phyloP scores from a whole-genome alignment of 2,329 filamentous ascomycete genomes.

The Cercospora brassicicola region DNA sequence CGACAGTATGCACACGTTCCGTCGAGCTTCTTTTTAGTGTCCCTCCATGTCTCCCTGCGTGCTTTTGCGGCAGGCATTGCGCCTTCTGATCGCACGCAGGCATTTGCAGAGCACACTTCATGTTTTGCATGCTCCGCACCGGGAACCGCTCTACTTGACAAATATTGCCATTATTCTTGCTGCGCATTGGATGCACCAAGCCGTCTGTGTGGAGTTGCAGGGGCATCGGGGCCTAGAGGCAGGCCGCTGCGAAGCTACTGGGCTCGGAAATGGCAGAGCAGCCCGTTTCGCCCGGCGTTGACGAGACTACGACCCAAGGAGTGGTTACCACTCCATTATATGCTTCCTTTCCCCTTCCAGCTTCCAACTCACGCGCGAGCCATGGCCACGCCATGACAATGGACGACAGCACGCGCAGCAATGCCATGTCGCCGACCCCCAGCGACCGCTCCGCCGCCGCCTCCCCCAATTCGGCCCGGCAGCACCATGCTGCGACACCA shows the following conservation, averaged over 20 bases:
- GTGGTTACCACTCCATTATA: slow-evolving; percentile 14
- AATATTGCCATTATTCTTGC: background rate
- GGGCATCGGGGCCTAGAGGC: background rate
- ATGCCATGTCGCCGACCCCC: slow-evolving; percentile 18
- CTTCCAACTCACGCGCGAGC: slow-evolving; percentile 14
- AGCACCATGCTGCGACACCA: slow-evolving; percentile 24
- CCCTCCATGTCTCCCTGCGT: background rate
- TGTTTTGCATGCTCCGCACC: background rate
- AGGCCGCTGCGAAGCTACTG: background rate
- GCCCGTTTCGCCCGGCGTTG: background rate
- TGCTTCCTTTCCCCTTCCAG: slow-evolving; percentile 18
- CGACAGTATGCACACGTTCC: background rate
- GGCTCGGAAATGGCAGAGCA: slow-evolving; percentile 1
- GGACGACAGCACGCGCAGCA: slow-evolving; percentile 12
- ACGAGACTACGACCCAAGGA: background rate
- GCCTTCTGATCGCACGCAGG: background rate
- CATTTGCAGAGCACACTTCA: background rate
- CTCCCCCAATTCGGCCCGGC: slow-evolving; percentile 17
- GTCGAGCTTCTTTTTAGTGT: background rate
- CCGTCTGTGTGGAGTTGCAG: background rate
- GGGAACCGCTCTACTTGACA: background rate
- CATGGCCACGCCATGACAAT: slow-evolving; percentile 8
- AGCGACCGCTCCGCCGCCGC: background rate
- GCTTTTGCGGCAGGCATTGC: background rate
- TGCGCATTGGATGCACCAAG: background rate